phyloP scores from a whole-genome alignment of 345 rosid species.

The Fremontodendron californicum region DNA sequence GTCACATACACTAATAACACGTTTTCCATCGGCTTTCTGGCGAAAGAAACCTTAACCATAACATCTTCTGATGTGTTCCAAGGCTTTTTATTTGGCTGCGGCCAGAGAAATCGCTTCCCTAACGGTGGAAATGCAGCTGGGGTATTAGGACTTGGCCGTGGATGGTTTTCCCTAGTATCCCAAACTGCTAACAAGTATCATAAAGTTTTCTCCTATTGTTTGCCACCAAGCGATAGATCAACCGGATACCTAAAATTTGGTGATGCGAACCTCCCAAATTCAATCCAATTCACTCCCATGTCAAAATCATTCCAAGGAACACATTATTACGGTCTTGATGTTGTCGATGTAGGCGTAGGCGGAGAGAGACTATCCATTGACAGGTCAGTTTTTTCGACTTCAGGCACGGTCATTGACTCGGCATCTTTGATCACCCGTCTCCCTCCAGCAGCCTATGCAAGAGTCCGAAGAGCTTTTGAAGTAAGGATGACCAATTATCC shows the following conservation, averaged over 20 bases:
- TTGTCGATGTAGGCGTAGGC: constrained; percentile 52
- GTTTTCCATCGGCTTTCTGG: constrained; percentile 56
- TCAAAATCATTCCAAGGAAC: constrained; percentile 22
- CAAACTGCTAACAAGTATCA: constrained; percentile 58
- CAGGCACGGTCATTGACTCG: constrained; percentile 67
- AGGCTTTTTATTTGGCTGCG: constrained; percentile 63
- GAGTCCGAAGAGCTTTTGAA: constrained; percentile 38
- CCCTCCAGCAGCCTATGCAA: constrained; percentile 56
- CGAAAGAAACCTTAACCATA: constrained; percentile 50
- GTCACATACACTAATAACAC: constrained; percentile 70
- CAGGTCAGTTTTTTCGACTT: constrained; percentile 38
- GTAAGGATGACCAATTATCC: constrained; percentile 54
- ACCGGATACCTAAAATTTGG: constrained; percentile 72
- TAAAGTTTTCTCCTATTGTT: constrained; percentile 72
- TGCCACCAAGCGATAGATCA: constrained; percentile 54
- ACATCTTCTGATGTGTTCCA: constrained; percentile 39
- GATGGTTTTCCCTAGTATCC: constrained; percentile 50
- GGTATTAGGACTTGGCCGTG: constrained; percentile 72
- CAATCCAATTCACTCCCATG: constrained; percentile 57
- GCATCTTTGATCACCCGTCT: constrained; percentile 79
- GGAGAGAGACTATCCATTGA: constrained; percentile 43
- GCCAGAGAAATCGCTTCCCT: constrained; percentile 63
- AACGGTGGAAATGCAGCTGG: constrained; percentile 55
- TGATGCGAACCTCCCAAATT: constrained; percentile 18
- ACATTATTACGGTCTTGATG: constrained; percentile 59